These are phyloP conservation scores for Hordeum marinum DNA, from an alignment of 176 grass and related monocot genomes.

Conservation along the genomic window DNA sequence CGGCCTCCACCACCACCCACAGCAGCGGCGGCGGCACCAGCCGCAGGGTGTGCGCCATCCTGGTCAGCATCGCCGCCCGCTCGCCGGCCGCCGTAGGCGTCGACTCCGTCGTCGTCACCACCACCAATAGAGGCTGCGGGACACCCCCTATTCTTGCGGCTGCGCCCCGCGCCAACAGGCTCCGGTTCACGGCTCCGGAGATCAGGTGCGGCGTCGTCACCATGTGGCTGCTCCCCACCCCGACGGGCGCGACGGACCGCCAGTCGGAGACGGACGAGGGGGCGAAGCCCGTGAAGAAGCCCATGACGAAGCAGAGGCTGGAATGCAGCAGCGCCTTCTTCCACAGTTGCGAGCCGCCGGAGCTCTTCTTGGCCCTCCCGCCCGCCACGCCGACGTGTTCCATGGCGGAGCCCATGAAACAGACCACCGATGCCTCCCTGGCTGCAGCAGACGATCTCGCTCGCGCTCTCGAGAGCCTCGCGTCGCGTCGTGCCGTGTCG, in stretches of 20 bases:
- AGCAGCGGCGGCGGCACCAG: conserved; percentile 68
- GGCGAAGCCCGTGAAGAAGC: conserved; percentile 98
- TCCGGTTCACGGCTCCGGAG: conserved; percentile 24
- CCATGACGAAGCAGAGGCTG: conserved; percentile 91
- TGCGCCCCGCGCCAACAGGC: not conserved
- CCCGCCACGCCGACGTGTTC: conserved; percentile 20
- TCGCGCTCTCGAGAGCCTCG: not conserved
- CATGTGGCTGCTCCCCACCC: conserved; percentile 27
- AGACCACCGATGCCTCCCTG: not conserved
- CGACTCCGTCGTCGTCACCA: conserved; percentile 76
- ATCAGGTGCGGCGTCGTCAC: not conserved
- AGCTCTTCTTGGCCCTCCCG: conserved; percentile 30
- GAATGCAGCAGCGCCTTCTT: conserved; percentile 90
- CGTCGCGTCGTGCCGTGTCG: conserved; percentile 14
- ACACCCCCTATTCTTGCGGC: too few species aligned
- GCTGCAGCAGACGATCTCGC: not conserved
- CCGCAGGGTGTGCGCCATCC: conserved; percentile 65
- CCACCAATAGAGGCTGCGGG: conserved; percentile 48
- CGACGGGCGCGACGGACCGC: conserved; percentile 20
- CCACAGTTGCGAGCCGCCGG: conserved; percentile 58
- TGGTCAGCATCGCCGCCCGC: conserved; percentile 49
- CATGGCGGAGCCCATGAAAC: conserved; percentile 26
- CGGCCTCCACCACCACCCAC: conserved; percentile 86
- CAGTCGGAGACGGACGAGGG: conserved; percentile 66
- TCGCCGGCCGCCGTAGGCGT: conserved; percentile 27